Conservation (phyloP, 2,329 filamentous ascomycete species). For the Neoarthrinium moseri region DNA sequence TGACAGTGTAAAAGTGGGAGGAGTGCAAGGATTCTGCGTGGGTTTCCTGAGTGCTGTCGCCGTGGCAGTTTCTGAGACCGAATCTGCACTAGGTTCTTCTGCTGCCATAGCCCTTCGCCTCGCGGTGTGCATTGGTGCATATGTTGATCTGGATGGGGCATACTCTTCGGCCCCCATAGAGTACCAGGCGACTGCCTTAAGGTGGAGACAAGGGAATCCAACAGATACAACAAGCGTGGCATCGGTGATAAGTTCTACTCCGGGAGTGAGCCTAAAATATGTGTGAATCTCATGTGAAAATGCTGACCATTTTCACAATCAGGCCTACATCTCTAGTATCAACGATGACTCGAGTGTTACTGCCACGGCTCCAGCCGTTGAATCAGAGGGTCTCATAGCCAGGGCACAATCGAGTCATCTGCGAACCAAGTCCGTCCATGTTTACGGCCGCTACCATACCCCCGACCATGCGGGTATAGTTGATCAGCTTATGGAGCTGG, state of each 20-base stretch:
- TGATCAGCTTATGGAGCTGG: slow-evolving; percentile 4
- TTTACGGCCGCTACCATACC: slow-evolving; percentile 15
- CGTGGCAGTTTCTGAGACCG: slow-evolving; percentile 10
- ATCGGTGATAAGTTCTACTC: neutral
- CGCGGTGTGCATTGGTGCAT: slow-evolving; percentile 14
- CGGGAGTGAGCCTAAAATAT: neutral
- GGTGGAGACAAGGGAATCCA: slow-evolving; percentile 9
- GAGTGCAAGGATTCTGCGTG: slow-evolving; percentile 17
- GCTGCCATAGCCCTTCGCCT: slow-evolving; percentile 15
- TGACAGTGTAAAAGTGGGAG: slow-evolving; percentile 2
- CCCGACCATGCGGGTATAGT: neutral
- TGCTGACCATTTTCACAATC: neutral
- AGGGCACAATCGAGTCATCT: slow-evolving; percentile 1
- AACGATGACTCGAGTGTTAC: slow-evolving; percentile 9
- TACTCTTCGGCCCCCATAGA: slow-evolving; percentile 1
- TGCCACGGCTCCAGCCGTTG: slow-evolving; percentile 5
- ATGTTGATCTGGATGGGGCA: slow-evolving; percentile 11
- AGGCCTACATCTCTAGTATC: slow-evolving; percentile 10
- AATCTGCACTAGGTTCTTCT: slow-evolving; percentile 10
- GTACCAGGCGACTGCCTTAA: slow-evolving; percentile 8
- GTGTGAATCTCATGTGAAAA: neutral
- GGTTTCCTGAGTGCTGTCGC: slow-evolving; percentile 17
- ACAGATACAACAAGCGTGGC: neutral
- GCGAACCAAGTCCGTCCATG: slow-evolving; percentile 7
- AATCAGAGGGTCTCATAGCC: slow-evolving; percentile 7